Evolutionary conservation across 2,329 filamentous ascomycete species (phyloP).

Genomic region (Tolypocladium endophyticum): DNA sequence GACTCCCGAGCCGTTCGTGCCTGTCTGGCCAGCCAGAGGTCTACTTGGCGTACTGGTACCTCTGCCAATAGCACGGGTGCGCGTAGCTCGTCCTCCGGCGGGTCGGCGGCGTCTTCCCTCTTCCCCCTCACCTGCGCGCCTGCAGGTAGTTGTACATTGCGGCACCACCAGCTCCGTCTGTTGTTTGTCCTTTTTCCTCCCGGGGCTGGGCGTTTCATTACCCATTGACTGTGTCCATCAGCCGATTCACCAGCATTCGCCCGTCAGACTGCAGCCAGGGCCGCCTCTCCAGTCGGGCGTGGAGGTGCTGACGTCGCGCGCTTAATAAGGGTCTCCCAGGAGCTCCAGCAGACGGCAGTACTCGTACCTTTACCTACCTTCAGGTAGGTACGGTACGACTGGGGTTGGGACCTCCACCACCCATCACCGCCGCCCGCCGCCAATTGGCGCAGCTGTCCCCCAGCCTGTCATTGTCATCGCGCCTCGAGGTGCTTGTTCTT

Average conservation of each 20-base stretch:
- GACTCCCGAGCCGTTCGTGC: neutral
- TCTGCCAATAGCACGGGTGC: neutral
- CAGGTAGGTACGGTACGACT: neutral
- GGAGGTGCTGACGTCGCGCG: neutral
- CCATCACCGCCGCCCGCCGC: conserved; percentile 4
- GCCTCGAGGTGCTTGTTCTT: neutral
- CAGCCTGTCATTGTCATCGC: conserved; percentile 6
- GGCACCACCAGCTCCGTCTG: neutral
- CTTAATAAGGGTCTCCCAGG: neutral
- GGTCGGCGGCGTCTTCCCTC: neutral
- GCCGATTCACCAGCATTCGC: neutral
- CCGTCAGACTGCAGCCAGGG: neutral
- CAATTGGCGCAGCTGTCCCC: conserved; percentile 8
- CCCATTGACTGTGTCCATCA: neutral
- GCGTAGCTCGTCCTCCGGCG: neutral
- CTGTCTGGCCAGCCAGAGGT: neutral
- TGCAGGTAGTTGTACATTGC: neutral
- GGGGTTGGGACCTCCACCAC: neutral
- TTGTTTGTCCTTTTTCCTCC: neutral
- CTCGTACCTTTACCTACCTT: no score
- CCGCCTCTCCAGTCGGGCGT: neutral
- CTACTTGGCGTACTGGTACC: neutral
- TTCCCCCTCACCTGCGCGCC: neutral
- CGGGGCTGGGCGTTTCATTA: neutral
- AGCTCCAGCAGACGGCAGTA: neutral